Percentiles rank a stretch among this genome's conserved stretches.
Evolutionary conservation across 164 flowering plant genomes (phyloP).

Genomic region (Stephania yunnanensis): DNA sequence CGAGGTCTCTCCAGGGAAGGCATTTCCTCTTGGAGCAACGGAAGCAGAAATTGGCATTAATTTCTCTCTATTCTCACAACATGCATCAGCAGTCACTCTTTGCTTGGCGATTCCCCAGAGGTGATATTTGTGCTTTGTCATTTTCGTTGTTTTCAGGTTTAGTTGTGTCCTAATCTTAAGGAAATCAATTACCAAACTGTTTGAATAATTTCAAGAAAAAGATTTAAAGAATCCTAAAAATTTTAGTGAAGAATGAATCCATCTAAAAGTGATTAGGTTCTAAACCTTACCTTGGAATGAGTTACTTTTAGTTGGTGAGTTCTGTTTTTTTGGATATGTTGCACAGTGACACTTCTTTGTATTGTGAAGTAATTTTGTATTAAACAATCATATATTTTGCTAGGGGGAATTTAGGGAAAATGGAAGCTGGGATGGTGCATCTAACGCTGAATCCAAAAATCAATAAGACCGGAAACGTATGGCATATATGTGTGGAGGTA

Average conservation of each 20-base stretch:
- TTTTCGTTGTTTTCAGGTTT: neutral
- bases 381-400: slow-evolving; percentile 3
- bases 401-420: slow-evolving; percentile 26
- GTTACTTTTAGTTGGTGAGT: neutral
- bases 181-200: too few relatives aligned
- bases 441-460: slow-evolving; percentile 54
- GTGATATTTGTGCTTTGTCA: slow-evolving; percentile 23
- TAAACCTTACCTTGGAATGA: too few relatives aligned
- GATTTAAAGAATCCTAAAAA: too few relatives aligned
- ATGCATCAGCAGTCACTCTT: slow-evolving; percentile 80
- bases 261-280: too few relatives aligned
- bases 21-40: slow-evolving; percentile 82
- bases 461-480: slow-evolving; percentile 80
- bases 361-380: neutral
- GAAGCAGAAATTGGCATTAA: slow-evolving; percentile 75
- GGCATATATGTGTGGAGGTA: slow-evolving; percentile 93
- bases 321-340: neutral
- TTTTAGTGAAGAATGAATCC: too few relatives aligned
- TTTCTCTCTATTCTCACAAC: slow-evolving; percentile 82
- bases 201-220: too few relatives aligned
- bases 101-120: slow-evolving; percentile 57
- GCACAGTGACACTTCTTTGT: neutral
- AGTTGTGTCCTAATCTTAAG: too few relatives aligned
- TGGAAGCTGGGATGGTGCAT: slow-evolving; percentile 48
- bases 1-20: slow-evolving; percentile 62